phyloP scores from a whole-genome alignment of 2,329 filamentous ascomycete species.

The Colletotrichum karsti region DNA sequence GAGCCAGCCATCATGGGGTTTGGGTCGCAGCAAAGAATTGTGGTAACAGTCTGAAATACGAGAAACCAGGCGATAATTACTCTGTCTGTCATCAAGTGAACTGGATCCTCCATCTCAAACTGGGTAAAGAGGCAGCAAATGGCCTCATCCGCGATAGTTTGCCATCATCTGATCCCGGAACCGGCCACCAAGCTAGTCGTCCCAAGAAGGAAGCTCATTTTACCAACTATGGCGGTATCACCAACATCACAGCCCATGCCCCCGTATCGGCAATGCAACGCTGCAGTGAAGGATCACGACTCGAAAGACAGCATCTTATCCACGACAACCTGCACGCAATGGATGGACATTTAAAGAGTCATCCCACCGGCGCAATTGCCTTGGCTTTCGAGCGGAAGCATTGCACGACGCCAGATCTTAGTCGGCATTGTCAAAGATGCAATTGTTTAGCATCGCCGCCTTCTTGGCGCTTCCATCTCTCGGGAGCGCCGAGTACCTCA shows the following conservation, averaged over 20 bases:
- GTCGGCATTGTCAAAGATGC: neutral
- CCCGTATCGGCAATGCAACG: conserved; percentile 23
- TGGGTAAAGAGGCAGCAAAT: neutral
- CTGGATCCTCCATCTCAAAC: neutral
- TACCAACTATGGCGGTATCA: conserved; percentile 16
- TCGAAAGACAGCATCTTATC: neutral
- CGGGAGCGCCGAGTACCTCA: neutral
- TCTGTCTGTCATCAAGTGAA: neutral
- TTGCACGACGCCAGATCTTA: neutral
- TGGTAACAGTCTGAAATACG: neutral
- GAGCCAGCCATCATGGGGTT: too few species aligned
- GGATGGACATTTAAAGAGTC: neutral
- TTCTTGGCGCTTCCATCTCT: conserved; percentile 16
- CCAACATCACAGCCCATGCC: neutral
- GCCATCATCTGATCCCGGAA: neutral
- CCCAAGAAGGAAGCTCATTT: conserved; percentile 26
- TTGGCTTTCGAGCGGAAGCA: neutral
- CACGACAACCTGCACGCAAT: accelerated
- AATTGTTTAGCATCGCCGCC: neutral
- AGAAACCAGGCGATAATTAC: neutral
- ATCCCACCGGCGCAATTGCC: neutral
- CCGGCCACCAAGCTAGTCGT: neutral
- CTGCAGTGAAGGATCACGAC: neutral
- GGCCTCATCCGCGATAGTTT: neutral
- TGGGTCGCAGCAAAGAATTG: neutral